These are phyloP conservation scores for Royoungia palumana DNA, from an alignment of 768 basidiomycete species.

Conservation along the genomic window DNA sequence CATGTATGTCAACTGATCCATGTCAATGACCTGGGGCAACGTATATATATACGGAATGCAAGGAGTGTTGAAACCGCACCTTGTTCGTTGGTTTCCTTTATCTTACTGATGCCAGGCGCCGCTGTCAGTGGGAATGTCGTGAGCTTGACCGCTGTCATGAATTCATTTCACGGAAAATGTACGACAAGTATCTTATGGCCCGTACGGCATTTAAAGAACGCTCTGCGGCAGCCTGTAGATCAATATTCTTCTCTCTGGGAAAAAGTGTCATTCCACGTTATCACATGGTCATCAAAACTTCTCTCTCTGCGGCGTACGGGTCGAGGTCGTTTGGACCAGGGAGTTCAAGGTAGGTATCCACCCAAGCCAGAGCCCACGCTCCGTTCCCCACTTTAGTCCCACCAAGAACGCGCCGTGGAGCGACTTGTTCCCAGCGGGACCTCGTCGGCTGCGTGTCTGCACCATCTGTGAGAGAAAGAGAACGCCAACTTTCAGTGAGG, in stretches of 20 bases:
- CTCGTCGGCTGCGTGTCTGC: conserved; percentile 72
- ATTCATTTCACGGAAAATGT: too few relatives aligned
- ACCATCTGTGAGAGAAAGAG: conserved; percentile 49
- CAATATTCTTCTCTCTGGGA: neutral
- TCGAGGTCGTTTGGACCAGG: conserved; percentile 22
- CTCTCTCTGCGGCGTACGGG: conserved; percentile 18
- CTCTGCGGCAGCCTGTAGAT: too few relatives aligned
- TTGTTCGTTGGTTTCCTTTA: too few relatives aligned
- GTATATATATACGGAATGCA: too few relatives aligned
- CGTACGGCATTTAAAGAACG: too few relatives aligned
- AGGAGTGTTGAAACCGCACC: too few relatives aligned
- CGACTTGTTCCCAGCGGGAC: conserved; percentile 56
- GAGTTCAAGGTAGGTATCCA: conserved; percentile 53
- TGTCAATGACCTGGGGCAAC: too few relatives aligned
- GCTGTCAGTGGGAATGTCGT: too few relatives aligned
- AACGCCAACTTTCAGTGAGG: conserved; percentile 3
- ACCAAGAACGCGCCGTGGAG: conserved; percentile 54
- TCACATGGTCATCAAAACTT: conserved; percentile 11
- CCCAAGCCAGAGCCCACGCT: conserved; percentile 79
- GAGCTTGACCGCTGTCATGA: too few relatives aligned
- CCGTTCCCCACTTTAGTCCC: conserved; percentile 74
- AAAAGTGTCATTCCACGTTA: neutral
- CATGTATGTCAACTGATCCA: too few relatives aligned
- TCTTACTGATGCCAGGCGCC: too few relatives aligned
- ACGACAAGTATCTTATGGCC: too few relatives aligned